These are phyloP conservation scores for Xylariales sp. DNA, from an alignment of 2,329 filamentous ascomycete genomes.

Conservation along the genomic window DNA sequence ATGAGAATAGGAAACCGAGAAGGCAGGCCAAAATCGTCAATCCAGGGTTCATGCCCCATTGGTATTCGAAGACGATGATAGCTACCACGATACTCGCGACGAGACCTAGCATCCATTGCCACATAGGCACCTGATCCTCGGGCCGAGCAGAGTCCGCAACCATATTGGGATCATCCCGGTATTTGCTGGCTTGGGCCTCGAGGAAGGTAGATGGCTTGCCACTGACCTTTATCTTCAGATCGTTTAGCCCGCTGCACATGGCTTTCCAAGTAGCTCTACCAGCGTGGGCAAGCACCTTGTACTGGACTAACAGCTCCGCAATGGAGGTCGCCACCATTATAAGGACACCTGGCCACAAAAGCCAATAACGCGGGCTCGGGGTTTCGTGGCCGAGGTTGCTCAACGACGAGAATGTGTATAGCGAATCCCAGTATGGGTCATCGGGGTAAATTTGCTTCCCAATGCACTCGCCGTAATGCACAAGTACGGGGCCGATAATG, in stretches of 20 bases:
- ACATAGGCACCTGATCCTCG: slow-evolving; percentile 62
- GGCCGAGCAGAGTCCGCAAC: slow-evolving; percentile 62
- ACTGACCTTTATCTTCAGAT: slow-evolving; percentile 49
- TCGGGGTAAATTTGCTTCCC: slow-evolving; percentile 51
- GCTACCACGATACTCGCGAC: slow-evolving; percentile 61
- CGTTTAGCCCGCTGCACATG: slow-evolving; percentile 56
- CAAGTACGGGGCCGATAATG: slow-evolving; percentile 67
- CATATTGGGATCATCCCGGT: slow-evolving; percentile 51
- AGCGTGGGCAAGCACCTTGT: slow-evolving; percentile 53
- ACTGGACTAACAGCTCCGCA: slow-evolving; percentile 55
- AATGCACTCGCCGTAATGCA: slow-evolving; percentile 63
- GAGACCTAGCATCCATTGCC: slow-evolving; percentile 64
- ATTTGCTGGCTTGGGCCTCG: slow-evolving; percentile 53
- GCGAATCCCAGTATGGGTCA: slow-evolving; percentile 58
- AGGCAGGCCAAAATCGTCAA: slow-evolving; percentile 67
- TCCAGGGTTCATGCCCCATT: slow-evolving; percentile 67
- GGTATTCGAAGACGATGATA: slow-evolving; percentile 62
- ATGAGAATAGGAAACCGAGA: slow-evolving; percentile 70
- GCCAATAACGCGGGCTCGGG: slow-evolving; percentile 56
- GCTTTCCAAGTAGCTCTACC: slow-evolving; percentile 62
- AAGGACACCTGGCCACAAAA: slow-evolving; percentile 57
- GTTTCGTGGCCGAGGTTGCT: slow-evolving; percentile 48
- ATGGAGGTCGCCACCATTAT: slow-evolving; percentile 56
- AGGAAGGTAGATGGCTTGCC: slow-evolving; percentile 59
- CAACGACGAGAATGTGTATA: slow-evolving; percentile 53